Base-by-base conservation (phyloP, 805 yeast genomes). In the Teunomyces atbi region DNA sequence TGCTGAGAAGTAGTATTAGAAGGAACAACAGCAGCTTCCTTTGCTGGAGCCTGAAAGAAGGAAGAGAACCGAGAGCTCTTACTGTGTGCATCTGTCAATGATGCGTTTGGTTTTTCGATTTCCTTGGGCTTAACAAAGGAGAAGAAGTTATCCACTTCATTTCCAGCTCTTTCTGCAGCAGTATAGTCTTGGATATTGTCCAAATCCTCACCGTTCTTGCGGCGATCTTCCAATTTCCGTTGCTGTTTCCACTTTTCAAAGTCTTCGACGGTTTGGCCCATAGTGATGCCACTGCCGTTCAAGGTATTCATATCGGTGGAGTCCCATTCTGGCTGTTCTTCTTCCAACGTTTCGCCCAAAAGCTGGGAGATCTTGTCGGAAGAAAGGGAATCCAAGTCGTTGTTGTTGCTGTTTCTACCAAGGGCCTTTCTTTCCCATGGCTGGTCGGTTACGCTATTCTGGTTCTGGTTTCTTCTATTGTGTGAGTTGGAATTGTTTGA, bases 211-310 rank as follows among this genome's bases (percentile, higher is more conserved):
- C 79, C 81, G 41, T 74, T 71, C 53, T 72, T 68, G 49, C 66
- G 70, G 29, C 71, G 70, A 33, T 79, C 80, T 55, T 78, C 79
- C 41, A 71, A 61, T 49, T 71, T 71, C 83, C 78, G 76, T 49
- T 68, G 70, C 41, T 73, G 61, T 59, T 79, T 78, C 85, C 85
- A 81, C 49, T 68, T 71, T 56, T 81, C 86, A 54, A 80, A 81
- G 50, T 81, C 85, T 45, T 76, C 76, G 3, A 77, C 77, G 0
- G 83, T 74, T 45, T 71, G 76, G 16, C 84, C 84, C 65, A 62
- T 74, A 57, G 57, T 56, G 41, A 52, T 59, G 16, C 35, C 42
- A 11, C 39, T 13, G n/a, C 33, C 44, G 8, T 13, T 39, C 21
- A 63, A 38, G 11, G 62, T 65, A 1, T 60, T 60, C 13, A 63